Evolutionary conservation across 1,284 basidiomycete species (phyloP).

Genomic region (Heterobasidion irregulare): DNA sequence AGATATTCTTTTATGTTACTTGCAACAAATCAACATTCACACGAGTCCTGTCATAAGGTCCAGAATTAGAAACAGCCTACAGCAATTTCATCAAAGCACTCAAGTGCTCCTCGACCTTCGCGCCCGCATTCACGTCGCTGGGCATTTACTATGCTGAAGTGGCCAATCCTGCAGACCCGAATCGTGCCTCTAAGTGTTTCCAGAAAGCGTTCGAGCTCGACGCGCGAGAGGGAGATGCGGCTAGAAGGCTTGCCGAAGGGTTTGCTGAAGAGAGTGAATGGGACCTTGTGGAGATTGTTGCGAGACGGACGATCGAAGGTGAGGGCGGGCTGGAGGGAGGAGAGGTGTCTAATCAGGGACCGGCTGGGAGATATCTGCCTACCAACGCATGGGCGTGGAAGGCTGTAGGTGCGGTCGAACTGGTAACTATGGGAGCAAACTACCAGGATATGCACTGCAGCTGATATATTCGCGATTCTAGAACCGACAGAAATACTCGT

Average conservation of each 20-base stretch:
- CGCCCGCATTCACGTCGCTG: conserved; percentile 90
- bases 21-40: neutral
- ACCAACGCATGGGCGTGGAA: conserved; percentile 98
- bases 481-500: conserved; percentile 68
- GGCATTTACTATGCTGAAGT: conserved; percentile 84
- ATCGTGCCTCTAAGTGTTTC: conserved; percentile 91
- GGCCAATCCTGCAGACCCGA: conserved; percentile 67
- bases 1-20: conserved; percentile 16
- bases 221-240: conserved; percentile 81
- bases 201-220: conserved; percentile 99
- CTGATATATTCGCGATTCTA: conserved; percentile 21
- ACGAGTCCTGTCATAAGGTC: conserved; percentile 13
- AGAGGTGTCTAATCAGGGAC: conserved; percentile 34
- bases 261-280: conserved; percentile 94
- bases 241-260: conserved; percentile 74
- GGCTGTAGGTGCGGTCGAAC: conserved; percentile 87
- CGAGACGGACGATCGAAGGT: conserved; percentile 86
- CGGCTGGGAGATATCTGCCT: conserved; percentile 52
- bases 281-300: conserved; percentile 93
- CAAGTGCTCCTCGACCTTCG: conserved; percentile 71
- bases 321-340: conserved; percentile 70
- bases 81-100: conserved; percentile 79
- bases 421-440: conserved; percentile 44
- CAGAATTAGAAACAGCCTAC: conserved; percentile 58
- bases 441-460: neutral